A percentile compares a stretch with the other conserved stretches of the same genome.
Conservation (phyloP, 2,329 filamentous ascomycete species). For the Bipolaris victoriae region DNA sequence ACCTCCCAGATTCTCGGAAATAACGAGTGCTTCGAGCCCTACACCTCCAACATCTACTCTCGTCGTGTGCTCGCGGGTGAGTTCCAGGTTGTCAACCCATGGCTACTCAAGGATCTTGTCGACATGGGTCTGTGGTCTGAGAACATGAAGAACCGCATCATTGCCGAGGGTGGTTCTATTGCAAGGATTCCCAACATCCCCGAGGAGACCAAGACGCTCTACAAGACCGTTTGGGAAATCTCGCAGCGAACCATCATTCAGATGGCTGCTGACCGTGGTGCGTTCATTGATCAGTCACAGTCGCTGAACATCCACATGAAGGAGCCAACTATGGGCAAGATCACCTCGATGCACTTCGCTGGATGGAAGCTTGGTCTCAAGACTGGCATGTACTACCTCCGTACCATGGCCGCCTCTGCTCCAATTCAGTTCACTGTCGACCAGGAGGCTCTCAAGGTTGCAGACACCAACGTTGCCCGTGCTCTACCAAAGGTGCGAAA, state of each 20-base stretch:
- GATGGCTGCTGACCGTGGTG: constrained; percentile 97
- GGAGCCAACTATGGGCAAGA: constrained; percentile 99
- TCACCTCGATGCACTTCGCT: constrained; percentile 98
- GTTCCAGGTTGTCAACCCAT: constrained; percentile 99
- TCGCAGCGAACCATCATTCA: constrained; percentile 93
- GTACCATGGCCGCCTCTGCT: constrained; percentile 93
- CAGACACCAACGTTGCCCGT: constrained; percentile 78
- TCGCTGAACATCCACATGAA: constrained; percentile 99
- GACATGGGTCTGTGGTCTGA: constrained; percentile 98
- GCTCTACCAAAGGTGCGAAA: constrained; percentile 72
- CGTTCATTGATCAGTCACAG: constrained; percentile 98
- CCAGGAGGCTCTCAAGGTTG: constrained; percentile 88
- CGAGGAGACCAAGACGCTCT: constrained; percentile 91
- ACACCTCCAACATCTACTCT: constrained; percentile 99
- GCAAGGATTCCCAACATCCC: constrained; percentile 98
- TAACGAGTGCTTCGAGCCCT: constrained; percentile 99
- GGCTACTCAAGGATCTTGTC: constrained; percentile 96
- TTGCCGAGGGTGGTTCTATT: constrained; percentile 92
- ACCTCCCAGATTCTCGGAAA: constrained; percentile 98
- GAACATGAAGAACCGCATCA: constrained; percentile 99
- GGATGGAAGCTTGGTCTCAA: constrained; percentile 99
- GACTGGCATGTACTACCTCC: constrained; percentile 99
- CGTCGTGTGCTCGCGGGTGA: constrained; percentile 96
- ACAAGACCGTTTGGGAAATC: constrained; percentile 99
- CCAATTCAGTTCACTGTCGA: constrained; percentile 99